phyloP scores from a whole-genome alignment of 495 filamentous ascomycete genomes.

The Penicillium canariense region DNA sequence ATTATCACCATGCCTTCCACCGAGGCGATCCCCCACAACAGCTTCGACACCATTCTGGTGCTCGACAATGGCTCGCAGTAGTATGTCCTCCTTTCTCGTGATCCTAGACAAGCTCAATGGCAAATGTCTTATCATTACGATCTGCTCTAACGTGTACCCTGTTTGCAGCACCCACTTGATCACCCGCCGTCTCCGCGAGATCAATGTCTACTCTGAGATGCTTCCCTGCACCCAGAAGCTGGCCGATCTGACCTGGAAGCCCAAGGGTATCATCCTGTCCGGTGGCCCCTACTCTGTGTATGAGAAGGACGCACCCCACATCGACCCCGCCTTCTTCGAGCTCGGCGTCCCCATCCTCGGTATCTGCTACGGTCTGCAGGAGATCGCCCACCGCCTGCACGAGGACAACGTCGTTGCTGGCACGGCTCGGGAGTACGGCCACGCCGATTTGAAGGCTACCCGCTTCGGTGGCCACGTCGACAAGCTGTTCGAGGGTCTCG shows the following conservation, averaged over 20 bases:
- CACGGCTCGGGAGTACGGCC: conserved; percentile 26
- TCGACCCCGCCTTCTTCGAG: conserved; percentile 27
- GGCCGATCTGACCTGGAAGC: conserved; percentile 71
- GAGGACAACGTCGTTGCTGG: conserved; percentile 21
- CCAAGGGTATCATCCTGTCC: conserved; percentile 48
- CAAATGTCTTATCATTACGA: too few species aligned
- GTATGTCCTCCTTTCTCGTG: background rate
- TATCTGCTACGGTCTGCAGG: conserved; percentile 28
- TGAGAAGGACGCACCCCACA: conserved; percentile 23
- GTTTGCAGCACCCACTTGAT: too few species aligned
- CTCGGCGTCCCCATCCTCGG: conserved; percentile 25
- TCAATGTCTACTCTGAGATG: conserved; percentile 90
- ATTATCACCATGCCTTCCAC: too few species aligned
- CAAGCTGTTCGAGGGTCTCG: conserved; percentile 25
- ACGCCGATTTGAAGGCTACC: conserved; percentile 21
- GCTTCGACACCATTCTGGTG: conserved; percentile 45
- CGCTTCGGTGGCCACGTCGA: conserved; percentile 20
- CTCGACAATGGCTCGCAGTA: conserved; percentile 18
- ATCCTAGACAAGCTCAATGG: conserved; percentile 50
- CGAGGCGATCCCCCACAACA: too few species aligned
- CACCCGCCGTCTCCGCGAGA: conserved; percentile 68
- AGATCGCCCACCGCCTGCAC: conserved; percentile 23
- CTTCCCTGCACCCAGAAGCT: conserved; percentile 89
- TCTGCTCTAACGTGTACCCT: too few species aligned
- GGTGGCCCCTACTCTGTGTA: conserved; percentile 27